phyloP scores from a whole-genome alignment of 345 rosid species.

The Eucalyptus fibrosa region DNA sequence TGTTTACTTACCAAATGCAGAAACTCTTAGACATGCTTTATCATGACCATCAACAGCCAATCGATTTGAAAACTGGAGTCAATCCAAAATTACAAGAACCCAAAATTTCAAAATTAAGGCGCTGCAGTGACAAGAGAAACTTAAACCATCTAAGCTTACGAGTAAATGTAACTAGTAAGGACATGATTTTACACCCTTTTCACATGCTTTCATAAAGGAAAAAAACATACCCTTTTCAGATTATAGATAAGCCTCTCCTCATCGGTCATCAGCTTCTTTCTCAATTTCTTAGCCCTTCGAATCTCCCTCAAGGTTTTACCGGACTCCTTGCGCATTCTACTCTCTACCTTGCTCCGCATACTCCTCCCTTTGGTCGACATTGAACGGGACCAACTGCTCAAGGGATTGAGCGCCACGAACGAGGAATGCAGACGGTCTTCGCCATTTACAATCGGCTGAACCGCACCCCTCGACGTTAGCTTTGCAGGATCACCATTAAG shows the following conservation, averaged over 20 bases:
- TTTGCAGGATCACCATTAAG: not conserved
- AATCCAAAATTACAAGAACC: not conserved
- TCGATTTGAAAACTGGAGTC: not conserved
- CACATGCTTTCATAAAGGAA: not conserved
- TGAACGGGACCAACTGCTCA: constrained; percentile 29
- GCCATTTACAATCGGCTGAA: not conserved
- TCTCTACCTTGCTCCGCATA: constrained; percentile 94
- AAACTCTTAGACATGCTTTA: not conserved
- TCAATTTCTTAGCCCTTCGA: constrained; percentile 77
- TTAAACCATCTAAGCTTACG: not conserved
- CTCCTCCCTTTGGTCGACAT: constrained; percentile 90
- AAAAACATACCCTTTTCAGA: constrained; percentile 60
- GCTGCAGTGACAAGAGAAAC: not conserved
- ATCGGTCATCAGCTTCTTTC: constrained; percentile 95
- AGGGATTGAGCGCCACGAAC: not conserved
- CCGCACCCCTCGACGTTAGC: not conserved
- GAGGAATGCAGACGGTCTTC: constrained; percentile 2
- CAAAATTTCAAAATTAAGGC: not conserved
- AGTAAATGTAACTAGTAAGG: not conserved
- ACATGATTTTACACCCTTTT: not conserved
- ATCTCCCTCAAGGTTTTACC: constrained; percentile 85
- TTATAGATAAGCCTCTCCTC: constrained; percentile 92
- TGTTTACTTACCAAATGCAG: not conserved
- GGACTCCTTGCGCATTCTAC: constrained; percentile 78
- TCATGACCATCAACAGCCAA: not conserved